phyloP scores from a whole-genome alignment of 2,329 filamentous ascomycete genomes.

The Malbranchea zuffiana region DNA sequence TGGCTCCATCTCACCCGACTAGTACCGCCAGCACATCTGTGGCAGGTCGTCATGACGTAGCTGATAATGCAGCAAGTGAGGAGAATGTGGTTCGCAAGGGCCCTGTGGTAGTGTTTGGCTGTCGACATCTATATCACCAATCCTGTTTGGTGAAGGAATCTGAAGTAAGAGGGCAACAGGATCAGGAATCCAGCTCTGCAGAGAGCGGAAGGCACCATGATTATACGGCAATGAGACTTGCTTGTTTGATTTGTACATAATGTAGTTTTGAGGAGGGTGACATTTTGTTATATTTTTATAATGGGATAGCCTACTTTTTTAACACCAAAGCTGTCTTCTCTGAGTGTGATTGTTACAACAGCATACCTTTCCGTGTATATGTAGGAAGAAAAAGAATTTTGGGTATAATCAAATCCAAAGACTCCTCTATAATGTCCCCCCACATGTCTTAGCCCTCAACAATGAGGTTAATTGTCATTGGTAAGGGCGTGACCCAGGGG shows the following conservation, averaged over 20 bases:
- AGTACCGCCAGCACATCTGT: slow-evolving; percentile 14
- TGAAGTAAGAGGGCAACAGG: slow-evolving; percentile 2
- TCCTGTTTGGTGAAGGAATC: slow-evolving; percentile 28
- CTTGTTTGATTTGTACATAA: slow-evolving; percentile 30
- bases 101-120: slow-evolving; percentile 38
- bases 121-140: slow-evolving; percentile 40
- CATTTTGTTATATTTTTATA: too few species aligned
- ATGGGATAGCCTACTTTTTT: too few species aligned
- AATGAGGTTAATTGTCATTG: too few species aligned
- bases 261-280: too few species aligned
- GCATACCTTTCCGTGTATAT: too few species aligned
- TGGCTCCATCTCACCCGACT: slow-evolving; percentile 15
- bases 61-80: background rate
- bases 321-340: too few species aligned
- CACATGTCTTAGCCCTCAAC: too few species aligned
- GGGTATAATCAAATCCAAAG: too few species aligned
- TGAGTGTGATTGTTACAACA: too few species aligned
- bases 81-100: slow-evolving; percentile 14
- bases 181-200: background rate
- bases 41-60: background rate
- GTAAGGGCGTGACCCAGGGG: too few species aligned
- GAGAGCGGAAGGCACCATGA: slow-evolving; percentile 11
- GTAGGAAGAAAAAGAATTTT: too few species aligned
- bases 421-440: too few species aligned
- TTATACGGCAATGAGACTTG: slow-evolving; percentile 18